Percentiles rank a stretch among this genome's conserved stretches.
These are phyloP conservation scores for Jasminum sambac DNA, from an alignment of 257 asterid genomes.

Conservation along the genomic window DNA sequence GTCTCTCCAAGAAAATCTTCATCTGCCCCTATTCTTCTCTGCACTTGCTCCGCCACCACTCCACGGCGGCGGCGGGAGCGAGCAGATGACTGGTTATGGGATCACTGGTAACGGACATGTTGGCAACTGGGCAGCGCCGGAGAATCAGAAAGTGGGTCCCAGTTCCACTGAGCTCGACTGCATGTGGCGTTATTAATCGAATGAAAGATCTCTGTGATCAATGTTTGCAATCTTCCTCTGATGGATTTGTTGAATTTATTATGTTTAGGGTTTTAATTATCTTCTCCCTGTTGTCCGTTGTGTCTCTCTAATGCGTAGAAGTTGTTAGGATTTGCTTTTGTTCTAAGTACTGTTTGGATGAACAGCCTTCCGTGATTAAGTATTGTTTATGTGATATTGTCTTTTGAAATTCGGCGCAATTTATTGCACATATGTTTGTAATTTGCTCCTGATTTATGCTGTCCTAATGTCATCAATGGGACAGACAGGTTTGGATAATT, in stretches of 20 bases:
- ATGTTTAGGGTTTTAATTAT: background rate
- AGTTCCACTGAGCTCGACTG: slow-evolving; percentile 64
- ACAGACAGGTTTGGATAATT: background rate
- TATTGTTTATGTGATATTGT: background rate
- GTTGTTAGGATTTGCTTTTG: background rate
- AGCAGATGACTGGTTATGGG: slow-evolving; percentile 34
- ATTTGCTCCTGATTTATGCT: background rate
- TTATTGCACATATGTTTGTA: background rate
- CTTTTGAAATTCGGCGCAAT: slow-evolving; percentile 10
- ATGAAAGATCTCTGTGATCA: background rate
- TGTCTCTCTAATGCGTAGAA: background rate
- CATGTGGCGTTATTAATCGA: slow-evolving; percentile 63
- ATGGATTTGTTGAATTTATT: background rate
- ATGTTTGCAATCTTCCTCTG: background rate
- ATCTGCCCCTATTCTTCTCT: slow-evolving; percentile 48
- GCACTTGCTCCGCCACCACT: slow-evolving; percentile 35
- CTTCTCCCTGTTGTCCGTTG: background rate
- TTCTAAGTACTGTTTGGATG: background rate
- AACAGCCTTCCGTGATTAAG: background rate
- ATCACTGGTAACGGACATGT: slow-evolving; percentile 30
- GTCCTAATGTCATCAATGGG: background rate
- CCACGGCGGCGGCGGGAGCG: slow-evolving; percentile 33
- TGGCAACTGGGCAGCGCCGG: slow-evolving; percentile 46
- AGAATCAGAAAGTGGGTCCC: slow-evolving; percentile 47
- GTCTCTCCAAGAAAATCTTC: slow-evolving; percentile 69